Base-by-base conservation (phyloP, 2,329 filamentous ascomycete species). In the Dactylellina parvicollis region DNA sequence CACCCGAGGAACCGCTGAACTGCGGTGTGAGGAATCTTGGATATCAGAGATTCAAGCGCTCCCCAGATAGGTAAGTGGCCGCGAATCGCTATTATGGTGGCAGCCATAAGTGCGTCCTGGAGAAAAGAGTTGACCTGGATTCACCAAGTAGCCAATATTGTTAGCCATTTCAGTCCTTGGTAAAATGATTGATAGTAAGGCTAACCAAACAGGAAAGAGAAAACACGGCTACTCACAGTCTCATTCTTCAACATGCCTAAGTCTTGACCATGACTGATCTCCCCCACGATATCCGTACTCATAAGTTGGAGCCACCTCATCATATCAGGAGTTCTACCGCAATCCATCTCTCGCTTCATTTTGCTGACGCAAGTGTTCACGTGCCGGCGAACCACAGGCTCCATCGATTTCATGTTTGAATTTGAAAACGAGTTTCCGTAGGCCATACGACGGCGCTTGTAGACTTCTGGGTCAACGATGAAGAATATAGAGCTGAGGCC, bases 201-300 rank as follows among this genome's bases (percentile, higher is more conserved):
- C n/a, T n/a, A n/a, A n/a, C n/a, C n/a, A n/a, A n/a, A n/a, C 28
- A 24, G 14, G 26, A 2, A 4, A 40, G 5, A 40, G 18, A 40
- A 3, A 26, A 26, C 12, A 42, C 4, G 20, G 52, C 14, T 16
- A 8, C 18, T 10, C 32, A 56, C 52, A 40, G 34, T 56, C 34
- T 56, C 52, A 28, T 56, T 40, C n/a, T 56, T 20, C 28, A 56
- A 20, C 52, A 56, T 56, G 9, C 52, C 52, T 26, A 42, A 56
- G 20, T 56, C 52, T 56, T 40, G 20, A 9, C 52, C 52, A 26
- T 24, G 32, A 22, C 32, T 24, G 16, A 56, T 20, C 32, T 56
- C 34, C 20, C 50, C 26, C 4, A 55, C 36, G 22, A 56, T 42
- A 56, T 56, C 52, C 22, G 36, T 40, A n/a, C 2, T 26, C 52